Evolutionary conservation across 805 yeast genomes (phyloP), one percentile per base, ranked within the genome.

Genomic region (Schwanniomyces pseudopolymorphus): DNA sequence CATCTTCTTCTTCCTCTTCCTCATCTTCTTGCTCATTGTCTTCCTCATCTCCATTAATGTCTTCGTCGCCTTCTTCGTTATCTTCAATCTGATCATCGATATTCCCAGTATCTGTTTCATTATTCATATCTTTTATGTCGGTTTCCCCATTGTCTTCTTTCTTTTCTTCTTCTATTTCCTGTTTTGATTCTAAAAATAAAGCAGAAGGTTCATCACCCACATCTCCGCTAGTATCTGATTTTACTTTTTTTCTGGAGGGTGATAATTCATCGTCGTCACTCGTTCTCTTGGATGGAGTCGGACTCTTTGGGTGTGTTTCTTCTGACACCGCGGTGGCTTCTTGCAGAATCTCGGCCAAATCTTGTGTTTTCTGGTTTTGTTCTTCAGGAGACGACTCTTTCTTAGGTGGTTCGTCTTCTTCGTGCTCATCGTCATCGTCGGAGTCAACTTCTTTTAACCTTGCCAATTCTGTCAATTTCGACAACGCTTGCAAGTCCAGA

Each of bases 391-490:
- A 5, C 6, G 2, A 4, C 16, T 24, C 17, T 28, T 43, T 52
- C 25, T 33, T 46, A 39, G n/a, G 49, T 47, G 44, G 53, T 13
- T 47, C 47, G 45, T 48, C 37, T 2, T 51, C 58, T 3, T 51
- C 58, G 5, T 31, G 25, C 24, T 53, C 62, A 35, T 54, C 61
- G 10, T 64, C 69, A 22, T 63, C 64, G 38, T 63, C 70, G 5
- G 70, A 60, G 52, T 69, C 71, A 9, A 67, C 68, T 17, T 66
- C 75, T 48, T 64, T 64, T 45, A 69, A 53, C 26, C 68, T 54
- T 3, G 78, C 78, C 52, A 75, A 60, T 45, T 64, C 74, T 22
- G 74, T 68, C 50, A 77, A 64, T 56, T 70, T 63, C 7, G 78
- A 70, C 40, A 72, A 61, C 5, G 68, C 63, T 43, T 60, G 63